A percentile compares a stretch with the other conserved stretches of the same genome.
Evolutionary conservation across 2,329 filamentous ascomycete genomes (phyloP).

Genomic region (Curvularia hawaiiensis): DNA sequence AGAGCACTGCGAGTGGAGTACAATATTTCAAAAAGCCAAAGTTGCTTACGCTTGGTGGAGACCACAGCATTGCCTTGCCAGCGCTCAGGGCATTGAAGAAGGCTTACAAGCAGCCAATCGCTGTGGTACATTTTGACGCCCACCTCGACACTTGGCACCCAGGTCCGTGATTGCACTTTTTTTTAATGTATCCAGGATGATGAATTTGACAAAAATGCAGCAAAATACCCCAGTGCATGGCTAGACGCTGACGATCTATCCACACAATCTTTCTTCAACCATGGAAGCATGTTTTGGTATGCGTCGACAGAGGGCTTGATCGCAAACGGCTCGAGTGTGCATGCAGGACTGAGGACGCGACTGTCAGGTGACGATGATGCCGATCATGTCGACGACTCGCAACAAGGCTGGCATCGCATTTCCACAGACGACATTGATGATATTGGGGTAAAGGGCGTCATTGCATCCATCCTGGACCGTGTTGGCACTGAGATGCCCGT

Average conservation of each 20-base stretch:
- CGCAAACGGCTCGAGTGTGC: slow-evolving; percentile 73
- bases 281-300: slow-evolving; percentile 92
- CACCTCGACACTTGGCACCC: slow-evolving; percentile 91
- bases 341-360: slow-evolving; percentile 81
- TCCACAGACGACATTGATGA: slow-evolving; percentile 89
- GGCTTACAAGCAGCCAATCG: slow-evolving; percentile 52
- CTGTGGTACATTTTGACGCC: slow-evolving; percentile 59
- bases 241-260: slow-evolving; percentile 55
- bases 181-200: no score
- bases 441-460: slow-evolving; percentile 72
- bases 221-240: slow-evolving; percentile 81
- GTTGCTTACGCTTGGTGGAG: slow-evolving; percentile 55
- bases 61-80: slow-evolving; percentile 57
- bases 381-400: slow-evolving; percentile 71
- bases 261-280: slow-evolving; percentile 77
- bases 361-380: slow-evolving; percentile 69
- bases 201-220: slow-evolving; percentile 62
- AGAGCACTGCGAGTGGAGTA: slow-evolving; percentile 45
- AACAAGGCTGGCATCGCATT: slow-evolving; percentile 80
- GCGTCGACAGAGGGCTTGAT: slow-evolving; percentile 82
- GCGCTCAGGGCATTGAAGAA: slow-evolving; percentile 56
- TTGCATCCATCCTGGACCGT: slow-evolving; percentile 70
- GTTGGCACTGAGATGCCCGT: slow-evolving; percentile 79
- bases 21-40: slow-evolving; percentile 53
- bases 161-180: not conserved